phyloP scores from a whole-genome alignment of 1,284 basidiomycete species.

The Marasmius fiardii region DNA sequence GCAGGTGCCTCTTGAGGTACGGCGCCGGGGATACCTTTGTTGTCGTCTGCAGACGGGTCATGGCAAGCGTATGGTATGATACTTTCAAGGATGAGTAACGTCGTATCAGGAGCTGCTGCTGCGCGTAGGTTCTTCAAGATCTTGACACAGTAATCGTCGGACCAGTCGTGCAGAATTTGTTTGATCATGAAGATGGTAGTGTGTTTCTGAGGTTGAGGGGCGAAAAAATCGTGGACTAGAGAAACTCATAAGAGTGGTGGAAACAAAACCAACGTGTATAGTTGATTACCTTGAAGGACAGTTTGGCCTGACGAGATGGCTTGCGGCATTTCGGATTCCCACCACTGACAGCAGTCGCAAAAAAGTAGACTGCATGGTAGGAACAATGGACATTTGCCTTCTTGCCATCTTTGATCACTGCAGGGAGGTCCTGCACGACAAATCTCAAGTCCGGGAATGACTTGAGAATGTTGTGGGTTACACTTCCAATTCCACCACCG shows the following conservation, averaged over 20 bases:
- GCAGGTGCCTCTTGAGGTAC: slow-evolving; percentile 21
- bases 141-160: slow-evolving; percentile 24
- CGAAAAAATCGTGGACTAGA: slow-evolving; percentile 33
- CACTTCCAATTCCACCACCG: slow-evolving; percentile 37
- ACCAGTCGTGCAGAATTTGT: slow-evolving; percentile 33
- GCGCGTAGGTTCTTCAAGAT: slow-evolving; percentile 28
- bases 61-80: slow-evolving; percentile 28
- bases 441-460: slow-evolving; percentile 27
- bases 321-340: slow-evolving; percentile 25
- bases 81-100: slow-evolving; percentile 33
- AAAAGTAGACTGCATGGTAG: neutral
- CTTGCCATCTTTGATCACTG: slow-evolving; percentile 26
- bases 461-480: slow-evolving; percentile 24
- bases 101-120: slow-evolving; percentile 27
- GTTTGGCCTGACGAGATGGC: slow-evolving; percentile 23
- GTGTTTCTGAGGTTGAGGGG: slow-evolving; percentile 25
- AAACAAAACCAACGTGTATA: too few relatives aligned
- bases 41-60: slow-evolving; percentile 15
- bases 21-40: slow-evolving; percentile 14
- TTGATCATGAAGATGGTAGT: slow-evolving; percentile 31
- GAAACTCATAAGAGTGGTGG: too few relatives aligned
- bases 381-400: slow-evolving; percentile 20
- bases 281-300: slow-evolving; percentile 22
- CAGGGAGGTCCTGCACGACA: slow-evolving; percentile 34
- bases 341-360: slow-evolving; percentile 21